Conservation (phyloP, 1,284 basidiomycete genomes). For the Amylostereum chailletii region DNA sequence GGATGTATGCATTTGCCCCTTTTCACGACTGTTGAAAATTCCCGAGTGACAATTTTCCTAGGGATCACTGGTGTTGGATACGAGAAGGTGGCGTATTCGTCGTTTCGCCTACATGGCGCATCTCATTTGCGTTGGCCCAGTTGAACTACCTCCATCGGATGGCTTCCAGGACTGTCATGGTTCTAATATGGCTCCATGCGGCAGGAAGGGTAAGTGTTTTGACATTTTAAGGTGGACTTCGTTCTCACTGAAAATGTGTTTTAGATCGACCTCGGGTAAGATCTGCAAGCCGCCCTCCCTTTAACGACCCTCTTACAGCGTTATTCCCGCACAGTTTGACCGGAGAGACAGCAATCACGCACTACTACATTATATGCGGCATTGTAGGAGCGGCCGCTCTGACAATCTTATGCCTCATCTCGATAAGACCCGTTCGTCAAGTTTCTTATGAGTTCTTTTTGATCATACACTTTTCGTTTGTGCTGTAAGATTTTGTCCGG, state of each 20-base stretch:
- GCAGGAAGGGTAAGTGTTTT: slow-evolving; percentile 29
- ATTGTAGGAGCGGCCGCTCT: slow-evolving; percentile 5
- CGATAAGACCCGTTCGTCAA: slow-evolving; percentile 15
- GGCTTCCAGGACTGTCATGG: slow-evolving; percentile 34
- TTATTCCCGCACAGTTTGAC: too few relatives aligned
- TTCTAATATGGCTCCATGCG: slow-evolving; percentile 44
- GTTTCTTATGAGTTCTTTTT: slow-evolving; percentile 19
- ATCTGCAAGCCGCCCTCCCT: too few relatives aligned
- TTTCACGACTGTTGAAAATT: too few relatives aligned
- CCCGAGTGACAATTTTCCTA: slow-evolving; percentile 13
- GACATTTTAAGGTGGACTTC: not conserved
- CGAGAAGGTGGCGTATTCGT: slow-evolving; percentile 35
- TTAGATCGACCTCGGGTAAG: slow-evolving; percentile 4
- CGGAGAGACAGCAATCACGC: too few relatives aligned
- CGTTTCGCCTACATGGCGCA: not conserved
- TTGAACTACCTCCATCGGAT: slow-evolving; percentile 46
- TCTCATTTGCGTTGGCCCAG: slow-evolving; percentile 17
- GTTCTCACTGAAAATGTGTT: not conserved
- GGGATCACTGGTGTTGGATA: slow-evolving; percentile 51
- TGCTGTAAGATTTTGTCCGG: slow-evolving; percentile 13
- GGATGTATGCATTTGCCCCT: slow-evolving; percentile 31
- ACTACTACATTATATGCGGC: too few relatives aligned
- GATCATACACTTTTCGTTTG: slow-evolving; percentile 17
- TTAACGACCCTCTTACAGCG: too few relatives aligned
- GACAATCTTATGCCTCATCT: slow-evolving; percentile 15